Evolutionary conservation across 345 rosid species (phyloP), one percentile per base, ranked within the genome.

Genomic region (Syzygium grande): DNA sequence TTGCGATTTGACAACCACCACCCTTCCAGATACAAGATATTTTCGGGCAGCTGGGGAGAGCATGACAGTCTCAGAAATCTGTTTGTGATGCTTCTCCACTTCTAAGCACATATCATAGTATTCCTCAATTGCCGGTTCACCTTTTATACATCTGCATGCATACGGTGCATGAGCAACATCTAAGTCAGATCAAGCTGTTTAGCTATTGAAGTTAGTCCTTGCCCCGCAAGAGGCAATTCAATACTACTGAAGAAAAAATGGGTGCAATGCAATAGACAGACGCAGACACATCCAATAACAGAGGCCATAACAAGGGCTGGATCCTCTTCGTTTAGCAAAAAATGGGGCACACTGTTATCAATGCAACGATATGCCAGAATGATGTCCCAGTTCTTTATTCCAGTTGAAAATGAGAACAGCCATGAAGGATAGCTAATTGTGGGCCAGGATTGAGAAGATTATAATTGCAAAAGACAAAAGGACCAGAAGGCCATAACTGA

Each of bases 61-160:
- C 96, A 95, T 94, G 88, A 97, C 91, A 41, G 93, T 95, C 86
- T 94, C 95, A 9, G 92, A 91, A 91, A 97, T 92, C 90, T 90
- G 92, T 86, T 87, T 86, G 85, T 88, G 85, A 86, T 86, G 92
- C 27, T 90, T 87, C 88, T 94, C 93, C 46, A 96, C 95, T 92
- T 95, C 97, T 38, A 88, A 27, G 88, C 88, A 91, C 95, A 96
- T 85, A 88, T 95, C 96, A 89, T 92, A 96, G 90, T 97, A 97
- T 84, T 95, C 99, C 92, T 97, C 99, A 86, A 97, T 96, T 87
- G 95, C 93, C 2, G 99, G 96, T 92, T 95, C 98, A 85, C 99
- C 97, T 93, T 95, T 95, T 86, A 96, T 95, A 89, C 99, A 97
- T 56, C 99, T 97, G 90, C 56, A 92, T 2, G 85, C 86, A 92